Evolutionary conservation across 2,329 filamentous ascomycete species (phyloP).

Genomic region (Orbilia oligospora): DNA sequence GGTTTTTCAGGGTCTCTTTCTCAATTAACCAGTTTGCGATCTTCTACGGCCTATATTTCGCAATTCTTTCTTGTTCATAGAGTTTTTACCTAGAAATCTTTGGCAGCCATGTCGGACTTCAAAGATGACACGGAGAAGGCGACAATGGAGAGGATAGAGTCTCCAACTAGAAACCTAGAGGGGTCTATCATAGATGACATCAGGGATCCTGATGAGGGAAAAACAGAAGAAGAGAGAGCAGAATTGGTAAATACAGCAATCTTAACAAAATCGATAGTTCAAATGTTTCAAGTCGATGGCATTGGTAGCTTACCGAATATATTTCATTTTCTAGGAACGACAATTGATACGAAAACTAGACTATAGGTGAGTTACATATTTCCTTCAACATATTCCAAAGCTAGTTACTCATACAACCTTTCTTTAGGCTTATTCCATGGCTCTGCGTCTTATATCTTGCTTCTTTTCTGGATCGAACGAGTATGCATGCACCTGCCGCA

Average conservation of each 20-base stretch:
- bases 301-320: constrained; percentile 20
- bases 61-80: constrained; percentile 15
- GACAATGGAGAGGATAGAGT: constrained; percentile 40
- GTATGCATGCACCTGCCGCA: constrained; percentile 61
- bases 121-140: constrained; percentile 52
- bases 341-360: constrained; percentile 76
- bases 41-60: not conserved
- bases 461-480: constrained; percentile 76
- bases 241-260: constrained; percentile 72
- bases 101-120: not conserved
- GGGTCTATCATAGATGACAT: constrained; percentile 40
- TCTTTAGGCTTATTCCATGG: constrained; percentile 63
- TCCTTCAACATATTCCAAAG: not conserved
- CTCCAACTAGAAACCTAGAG: constrained; percentile 32
- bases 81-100: not conserved
- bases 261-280: not conserved
- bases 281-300: not conserved
- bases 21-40: constrained; percentile 17
- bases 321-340: constrained; percentile 71
- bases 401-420: constrained; percentile 20
- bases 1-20: constrained; percentile 14
- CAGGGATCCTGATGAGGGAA: constrained; percentile 75
- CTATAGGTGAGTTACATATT: constrained; percentile 72
- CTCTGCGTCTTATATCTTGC: constrained; percentile 81
- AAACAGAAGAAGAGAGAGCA: constrained; percentile 75